Evolutionary conservation across 257 asterid genomes (phyloP).

Genomic region (Lycium barbarum): DNA sequence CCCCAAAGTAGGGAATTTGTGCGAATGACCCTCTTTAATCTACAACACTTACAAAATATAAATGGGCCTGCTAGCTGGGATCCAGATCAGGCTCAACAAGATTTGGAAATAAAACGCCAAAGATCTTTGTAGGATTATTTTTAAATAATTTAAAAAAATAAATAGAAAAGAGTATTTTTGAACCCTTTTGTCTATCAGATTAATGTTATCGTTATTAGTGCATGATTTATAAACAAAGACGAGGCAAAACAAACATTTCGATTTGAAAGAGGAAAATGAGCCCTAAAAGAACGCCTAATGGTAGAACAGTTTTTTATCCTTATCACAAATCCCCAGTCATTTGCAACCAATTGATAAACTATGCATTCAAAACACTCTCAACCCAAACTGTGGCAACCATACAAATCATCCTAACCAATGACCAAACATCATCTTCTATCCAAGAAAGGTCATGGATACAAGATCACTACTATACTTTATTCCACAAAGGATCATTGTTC

Average conservation of each 20-base stretch:
- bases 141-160: too few relatives aligned
- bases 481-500: background rate
- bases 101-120: too few relatives aligned
- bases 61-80: too few relatives aligned
- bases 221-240: background rate
- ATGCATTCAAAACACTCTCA: background rate
- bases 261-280: background rate
- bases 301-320: background rate
- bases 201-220: background rate
- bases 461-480: background rate
- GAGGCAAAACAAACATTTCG: background rate
- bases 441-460: background rate
- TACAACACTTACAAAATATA: too few relatives aligned
- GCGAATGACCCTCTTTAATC: too few relatives aligned
- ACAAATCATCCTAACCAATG: background rate
- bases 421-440: background rate
- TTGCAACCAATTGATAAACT: background rate
- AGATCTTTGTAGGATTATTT: too few relatives aligned
- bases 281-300: background rate
- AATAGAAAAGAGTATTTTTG: too few relatives aligned
- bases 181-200: background rate
- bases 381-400: background rate
- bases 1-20: too few relatives aligned
- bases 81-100: too few relatives aligned
- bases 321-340: background rate